These are phyloP conservation scores for Calophaca sinica DNA, from an alignment of 306 rosid species.

Conservation along the genomic window DNA sequence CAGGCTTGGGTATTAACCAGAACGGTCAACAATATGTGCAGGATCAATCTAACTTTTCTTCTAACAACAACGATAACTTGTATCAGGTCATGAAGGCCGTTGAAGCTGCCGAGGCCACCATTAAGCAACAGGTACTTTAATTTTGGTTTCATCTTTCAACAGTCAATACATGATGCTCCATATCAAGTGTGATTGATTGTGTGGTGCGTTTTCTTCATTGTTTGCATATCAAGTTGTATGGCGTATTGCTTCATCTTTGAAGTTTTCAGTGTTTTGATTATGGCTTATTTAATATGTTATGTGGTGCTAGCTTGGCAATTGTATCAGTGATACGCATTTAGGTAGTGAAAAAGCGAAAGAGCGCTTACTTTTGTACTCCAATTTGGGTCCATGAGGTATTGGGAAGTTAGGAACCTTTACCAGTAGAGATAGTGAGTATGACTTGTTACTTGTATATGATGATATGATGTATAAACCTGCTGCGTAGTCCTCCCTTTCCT, in stretches of 20 bases:
- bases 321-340: slow-evolving; percentile 10
- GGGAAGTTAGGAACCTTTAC: slow-evolving; percentile 25
- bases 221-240: not conserved
- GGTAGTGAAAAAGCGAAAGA: not conserved
- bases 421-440: slow-evolving; percentile 30
- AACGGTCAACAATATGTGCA: slow-evolving; percentile 45
- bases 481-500: not conserved
- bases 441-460: not conserved
- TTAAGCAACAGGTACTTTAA: slow-evolving; percentile 77
- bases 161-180: not conserved
- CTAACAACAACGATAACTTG: slow-evolving; percentile 65
- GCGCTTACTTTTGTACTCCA: not conserved
- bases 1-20: slow-evolving; percentile 64
- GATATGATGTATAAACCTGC: not conserved
- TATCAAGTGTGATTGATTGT: slow-evolving; percentile 10
- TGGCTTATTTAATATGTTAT: slow-evolving; percentile 17
- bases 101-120: slow-evolving; percentile 92
- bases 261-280: slow-evolving; percentile 19
- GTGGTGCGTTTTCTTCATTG: slow-evolving; percentile 15
- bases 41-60: slow-evolving; percentile 45
- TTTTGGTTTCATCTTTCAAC: slow-evolving; percentile 5
- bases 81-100: slow-evolving; percentile 92
- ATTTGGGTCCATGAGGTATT: slow-evolving; percentile 28
- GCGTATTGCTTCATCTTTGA: not conserved
- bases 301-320: slow-evolving; percentile 8